Evolutionary conservation across 148 eudicot genomes (phyloP).

Genomic region (Heliamphora exappendiculata): DNA sequence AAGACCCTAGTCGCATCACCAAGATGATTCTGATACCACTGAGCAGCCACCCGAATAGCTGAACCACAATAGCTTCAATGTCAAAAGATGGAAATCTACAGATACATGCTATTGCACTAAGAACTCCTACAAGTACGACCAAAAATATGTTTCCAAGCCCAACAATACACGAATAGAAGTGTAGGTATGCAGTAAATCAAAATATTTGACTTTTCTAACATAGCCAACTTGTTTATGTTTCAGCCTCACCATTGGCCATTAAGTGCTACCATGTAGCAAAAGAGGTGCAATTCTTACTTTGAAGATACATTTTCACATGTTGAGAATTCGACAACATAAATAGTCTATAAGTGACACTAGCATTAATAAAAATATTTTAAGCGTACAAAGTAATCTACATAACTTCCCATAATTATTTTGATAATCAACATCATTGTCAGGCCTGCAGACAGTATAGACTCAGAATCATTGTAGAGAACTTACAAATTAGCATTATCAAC

Average conservation of each 20-base stretch:
- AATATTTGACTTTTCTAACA: neutral
- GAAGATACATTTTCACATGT: neutral
- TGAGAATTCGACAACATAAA: neutral
- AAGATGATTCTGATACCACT: slow-evolving; percentile 93
- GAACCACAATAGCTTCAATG: slow-evolving; percentile 22
- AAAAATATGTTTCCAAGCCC: neutral
- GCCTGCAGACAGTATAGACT: neutral
- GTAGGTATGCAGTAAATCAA: neutral
- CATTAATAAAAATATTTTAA: neutral
- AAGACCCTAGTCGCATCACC: slow-evolving; percentile 52
- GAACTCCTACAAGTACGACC: neutral
- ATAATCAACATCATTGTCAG: neutral
- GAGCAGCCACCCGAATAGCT: slow-evolving; percentile 95
- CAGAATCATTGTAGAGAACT: neutral
- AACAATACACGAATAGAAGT: neutral
- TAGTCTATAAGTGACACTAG: neutral
- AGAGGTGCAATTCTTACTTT: neutral
- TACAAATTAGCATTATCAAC: neutral
- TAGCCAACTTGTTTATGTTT: neutral
- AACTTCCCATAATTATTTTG: neutral
- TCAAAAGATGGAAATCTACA: slow-evolving; percentile 12
- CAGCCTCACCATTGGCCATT: neutral
- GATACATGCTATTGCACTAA: neutral
- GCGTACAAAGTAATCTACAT: neutral
- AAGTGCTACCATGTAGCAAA: neutral